Evolutionary conservation across 1,139 yeast species (phyloP), one percentile per base, ranked within the genome.

Genomic region (Protomyces lactucae-debilis): DNA sequence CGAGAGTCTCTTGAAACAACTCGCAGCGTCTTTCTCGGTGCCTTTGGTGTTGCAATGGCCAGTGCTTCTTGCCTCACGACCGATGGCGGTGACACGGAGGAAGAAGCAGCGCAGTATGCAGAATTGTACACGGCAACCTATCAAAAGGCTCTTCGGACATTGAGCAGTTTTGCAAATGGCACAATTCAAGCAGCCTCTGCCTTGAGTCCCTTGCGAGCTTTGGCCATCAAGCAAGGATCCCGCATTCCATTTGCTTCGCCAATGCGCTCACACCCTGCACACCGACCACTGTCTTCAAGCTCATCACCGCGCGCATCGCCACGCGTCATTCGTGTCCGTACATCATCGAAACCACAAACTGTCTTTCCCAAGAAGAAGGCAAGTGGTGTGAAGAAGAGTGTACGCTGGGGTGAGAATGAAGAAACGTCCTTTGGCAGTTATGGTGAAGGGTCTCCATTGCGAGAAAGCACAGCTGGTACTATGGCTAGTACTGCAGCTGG

Each of bases 301-400:
- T 59, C 63, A 3, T 59, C 63, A 12, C 63, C 63, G 35, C 39
- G 63, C 21, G 45, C 63, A 2, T 59, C 63, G 28, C 63, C 63
- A 10, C 45, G 63, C 10, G 35, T 51, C 28, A 39, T 59, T 4
- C 45, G 57, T 3, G 48, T 45, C 3, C 53, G 46, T 12, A 57
- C 37, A 3, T 25, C 52, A 10, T 28, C 32, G 8, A 59, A 59
- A 35, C 43, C 57, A 8, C 63, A 59, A n/a, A 35, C 63, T 2
- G 54, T 59, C 43, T 59, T 59, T 25, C 52, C 56, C 18, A 59
- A 59, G 52, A 59, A 59, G 57, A 59, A 52, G 36, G 21, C 45
- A 5, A 14, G 25, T 16, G 48, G 23, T 16, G 48, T 43, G 16
- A 59, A 59, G 52, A 59, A 59, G 45, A 59, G 57, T 28, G 63